A percentile compares a stretch with the other conserved stretches of the same genome.
These are phyloP conservation scores for Fusarium pseudocircinatum DNA, from an alignment of 2,329 filamentous ascomycete genomes.

Conservation along the genomic window DNA sequence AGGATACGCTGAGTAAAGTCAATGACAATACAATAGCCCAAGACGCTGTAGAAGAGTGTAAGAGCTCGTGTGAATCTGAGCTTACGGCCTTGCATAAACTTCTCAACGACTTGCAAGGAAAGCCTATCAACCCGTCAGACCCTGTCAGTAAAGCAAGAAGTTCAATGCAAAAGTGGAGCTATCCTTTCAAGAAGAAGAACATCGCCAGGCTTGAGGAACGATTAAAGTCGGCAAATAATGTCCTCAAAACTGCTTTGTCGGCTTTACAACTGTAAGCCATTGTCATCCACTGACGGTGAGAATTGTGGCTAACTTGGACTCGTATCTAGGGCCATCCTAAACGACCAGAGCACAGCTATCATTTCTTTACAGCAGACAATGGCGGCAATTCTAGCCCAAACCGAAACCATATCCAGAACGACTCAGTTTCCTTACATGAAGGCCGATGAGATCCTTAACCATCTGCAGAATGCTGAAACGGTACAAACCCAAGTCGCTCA, in stretches of 20 bases:
- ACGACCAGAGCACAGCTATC: neutral
- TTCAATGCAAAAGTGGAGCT: neutral
- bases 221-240: neutral
- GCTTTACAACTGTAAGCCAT: neutral
- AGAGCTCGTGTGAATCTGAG: neutral
- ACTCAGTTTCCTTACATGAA: neutral
- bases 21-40: rapidly evolving
- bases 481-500: rapidly evolving
- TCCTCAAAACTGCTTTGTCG: rapidly evolving
- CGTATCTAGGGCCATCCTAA: rapidly evolving
- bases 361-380: rapidly evolving
- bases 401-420: neutral
- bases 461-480: neutral
- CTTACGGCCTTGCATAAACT: rapidly evolving
- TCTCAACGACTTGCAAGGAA: rapidly evolving
- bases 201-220: neutral
- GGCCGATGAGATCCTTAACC: neutral
- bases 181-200: neutral
- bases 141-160: rapidly evolving
- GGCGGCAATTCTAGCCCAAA: neutral
- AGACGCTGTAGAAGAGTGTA: rapidly evolving
- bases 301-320: rapidly evolving
- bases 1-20: rapidly evolving
- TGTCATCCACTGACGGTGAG: rapidly evolving
- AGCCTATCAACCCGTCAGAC: rapidly evolving